Percentiles rank a stretch among this genome's conserved stretches.
These are phyloP conservation scores for Byssochlamys sp. DNA, from an alignment of 2,329 filamentous ascomycete genomes.

Conservation along the genomic window DNA sequence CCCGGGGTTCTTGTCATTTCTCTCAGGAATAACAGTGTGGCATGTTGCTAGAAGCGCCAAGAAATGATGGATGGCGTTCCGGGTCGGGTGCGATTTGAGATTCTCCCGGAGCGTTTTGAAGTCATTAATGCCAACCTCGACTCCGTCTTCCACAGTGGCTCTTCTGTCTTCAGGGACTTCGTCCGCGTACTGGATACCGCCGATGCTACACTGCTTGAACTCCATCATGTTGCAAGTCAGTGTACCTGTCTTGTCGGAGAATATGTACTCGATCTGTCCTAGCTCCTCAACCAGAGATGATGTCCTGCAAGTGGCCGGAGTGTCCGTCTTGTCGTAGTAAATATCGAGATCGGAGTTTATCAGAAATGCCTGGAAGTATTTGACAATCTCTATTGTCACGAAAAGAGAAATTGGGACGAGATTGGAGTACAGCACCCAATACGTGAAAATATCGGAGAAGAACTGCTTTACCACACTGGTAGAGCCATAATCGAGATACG, in stretches of 20 bases:
- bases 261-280: slow-evolving; percentile 96
- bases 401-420: slow-evolving; percentile 95
- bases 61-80: slow-evolving; percentile 68
- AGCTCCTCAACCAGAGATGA: slow-evolving; percentile 94
- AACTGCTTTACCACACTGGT: slow-evolving; percentile 69
- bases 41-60: slow-evolving; percentile 77
- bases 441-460: slow-evolving; percentile 88
- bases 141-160: slow-evolving; percentile 66
- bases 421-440: slow-evolving; percentile 96
- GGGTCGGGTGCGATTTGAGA: slow-evolving; percentile 50
- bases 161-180: slow-evolving; percentile 84
- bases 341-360: slow-evolving; percentile 98
- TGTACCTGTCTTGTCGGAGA: slow-evolving; percentile 95
- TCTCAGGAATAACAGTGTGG: slow-evolving; percentile 93
- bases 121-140: slow-evolving; percentile 71
- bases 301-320: slow-evolving; percentile 87
- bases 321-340: slow-evolving; percentile 91
- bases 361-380: slow-evolving; percentile 94
- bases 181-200: slow-evolving; percentile 84
- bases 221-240: slow-evolving; percentile 99
- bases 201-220: slow-evolving; percentile 89
- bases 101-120: slow-evolving; percentile 69
- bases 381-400: slow-evolving; percentile 93
- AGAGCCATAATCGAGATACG: slow-evolving; percentile 60
- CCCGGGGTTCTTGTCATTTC: slow-evolving; percentile 63